A percentile compares a stretch with the other conserved stretches of the same genome.
These are phyloP conservation scores for Panaeolus cyanescens DNA, from an alignment of 768 basidiomycete species.

Conservation along the genomic window DNA sequence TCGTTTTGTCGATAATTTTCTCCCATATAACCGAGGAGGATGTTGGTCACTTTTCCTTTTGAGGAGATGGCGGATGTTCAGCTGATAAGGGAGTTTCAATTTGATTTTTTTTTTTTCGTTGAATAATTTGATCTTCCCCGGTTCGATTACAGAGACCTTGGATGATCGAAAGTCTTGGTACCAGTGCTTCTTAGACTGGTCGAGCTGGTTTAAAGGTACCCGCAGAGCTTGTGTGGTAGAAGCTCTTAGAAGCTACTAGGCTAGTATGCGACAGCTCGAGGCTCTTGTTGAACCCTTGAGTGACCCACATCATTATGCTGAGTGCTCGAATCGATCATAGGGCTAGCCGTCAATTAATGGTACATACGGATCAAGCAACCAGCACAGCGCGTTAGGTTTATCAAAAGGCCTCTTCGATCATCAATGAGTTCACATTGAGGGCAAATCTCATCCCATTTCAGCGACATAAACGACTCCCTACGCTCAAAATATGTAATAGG, in stretches of 20 bases:
- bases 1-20: neutral
- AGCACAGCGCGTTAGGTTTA: neutral
- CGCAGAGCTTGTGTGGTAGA: too few species aligned
- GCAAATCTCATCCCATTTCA: neutral
- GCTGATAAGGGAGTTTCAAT: neutral
- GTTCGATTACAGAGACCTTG: too few species aligned
- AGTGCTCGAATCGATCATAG: neutral
- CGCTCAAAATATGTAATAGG: conserved; percentile 1
- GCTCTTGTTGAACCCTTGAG: neutral
- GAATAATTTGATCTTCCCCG: too few species aligned
- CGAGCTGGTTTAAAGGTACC: too few species aligned
- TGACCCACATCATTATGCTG: neutral
- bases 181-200: too few species aligned
- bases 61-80: neutral
- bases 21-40: neutral
- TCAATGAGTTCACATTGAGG: neutral
- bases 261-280: too few species aligned
- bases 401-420: neutral
- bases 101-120: too few species aligned
- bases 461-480: neutral
- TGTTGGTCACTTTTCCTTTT: neutral
- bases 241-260: too few species aligned
- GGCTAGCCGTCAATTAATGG: too few species aligned
- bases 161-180: too few species aligned
- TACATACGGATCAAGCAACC: neutral